Evolutionary conservation across 805 yeast genomes (phyloP).

Genomic region (Suhomyces xylopsoci): DNA sequence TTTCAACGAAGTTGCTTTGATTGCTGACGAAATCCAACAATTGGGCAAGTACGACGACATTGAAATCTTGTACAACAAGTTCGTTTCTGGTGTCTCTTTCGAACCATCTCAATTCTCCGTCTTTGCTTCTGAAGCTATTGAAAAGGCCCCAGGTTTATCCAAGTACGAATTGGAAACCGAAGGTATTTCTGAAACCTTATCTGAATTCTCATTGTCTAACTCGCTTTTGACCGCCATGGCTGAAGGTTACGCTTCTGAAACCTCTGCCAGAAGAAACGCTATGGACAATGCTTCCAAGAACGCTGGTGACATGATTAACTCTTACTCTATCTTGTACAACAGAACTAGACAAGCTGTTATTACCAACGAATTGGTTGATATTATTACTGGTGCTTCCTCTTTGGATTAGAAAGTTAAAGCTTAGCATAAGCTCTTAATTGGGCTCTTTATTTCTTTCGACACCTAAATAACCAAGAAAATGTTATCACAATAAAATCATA

Average conservation of each 20-base stretch:
- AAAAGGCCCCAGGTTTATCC: slow-evolving; percentile 79
- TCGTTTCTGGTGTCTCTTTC: slow-evolving; percentile 82
- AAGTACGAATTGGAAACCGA: slow-evolving; percentile 74
- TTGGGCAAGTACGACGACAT: slow-evolving; percentile 71
- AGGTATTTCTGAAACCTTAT: slow-evolving; percentile 63
- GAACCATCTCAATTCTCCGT: slow-evolving; percentile 74
- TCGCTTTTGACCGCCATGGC: slow-evolving; percentile 88
- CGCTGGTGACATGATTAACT: slow-evolving; percentile 98
- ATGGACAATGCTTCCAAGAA: slow-evolving; percentile 99
- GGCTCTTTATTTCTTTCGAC: slow-evolving; percentile 2
- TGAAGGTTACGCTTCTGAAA: slow-evolving; percentile 97
- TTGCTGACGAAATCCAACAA: slow-evolving; percentile 77
- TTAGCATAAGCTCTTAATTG: neutral
- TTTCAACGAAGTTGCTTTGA: slow-evolving; percentile 82
- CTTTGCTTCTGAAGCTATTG: slow-evolving; percentile 68
- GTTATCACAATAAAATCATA: slow-evolving; percentile 4
- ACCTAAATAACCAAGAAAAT: neutral
- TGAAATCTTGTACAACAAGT: slow-evolving; percentile 84
- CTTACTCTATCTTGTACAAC: slow-evolving; percentile 96
- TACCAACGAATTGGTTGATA: slow-evolving; percentile 98
- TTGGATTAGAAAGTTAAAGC: slow-evolving; percentile 58
- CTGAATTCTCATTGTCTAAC: slow-evolving; percentile 90
- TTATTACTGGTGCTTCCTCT: slow-evolving; percentile 99
- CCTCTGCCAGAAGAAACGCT: slow-evolving; percentile 98
- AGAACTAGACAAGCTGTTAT: slow-evolving; percentile 99